Evolutionary conservation across 345 rosid species (phyloP).

Genomic region (Pugionium dolabratum): DNA sequence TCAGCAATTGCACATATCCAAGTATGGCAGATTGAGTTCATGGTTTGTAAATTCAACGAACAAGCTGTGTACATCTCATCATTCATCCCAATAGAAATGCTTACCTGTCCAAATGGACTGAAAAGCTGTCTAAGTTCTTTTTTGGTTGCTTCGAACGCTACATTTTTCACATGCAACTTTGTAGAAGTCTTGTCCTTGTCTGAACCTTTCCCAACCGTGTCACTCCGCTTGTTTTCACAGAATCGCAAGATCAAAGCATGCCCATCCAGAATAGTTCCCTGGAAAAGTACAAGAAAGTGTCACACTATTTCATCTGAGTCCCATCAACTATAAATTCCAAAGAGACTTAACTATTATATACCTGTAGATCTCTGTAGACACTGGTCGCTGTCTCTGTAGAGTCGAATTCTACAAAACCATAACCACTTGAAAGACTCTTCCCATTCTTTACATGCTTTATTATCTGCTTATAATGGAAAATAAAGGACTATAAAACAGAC

Average conservation of each 20-base stretch:
- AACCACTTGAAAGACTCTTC: slow-evolving; percentile 80
- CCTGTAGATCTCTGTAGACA: slow-evolving; percentile 74
- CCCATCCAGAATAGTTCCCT: slow-evolving; percentile 92
- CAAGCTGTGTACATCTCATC: no score
- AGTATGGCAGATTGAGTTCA: no score
- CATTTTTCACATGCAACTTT: slow-evolving; percentile 81
- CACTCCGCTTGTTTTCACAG: slow-evolving; percentile 76
- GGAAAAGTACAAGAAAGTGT: slow-evolving; percentile 20
- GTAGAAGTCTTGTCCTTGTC: slow-evolving; percentile 68
- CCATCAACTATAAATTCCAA: slow-evolving; percentile 15
- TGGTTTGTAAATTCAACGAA: no score
- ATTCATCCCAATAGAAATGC: no score
- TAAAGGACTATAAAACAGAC: slow-evolving; percentile 19
- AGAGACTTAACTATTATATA: slow-evolving; percentile 34
- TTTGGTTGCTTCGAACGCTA: slow-evolving; percentile 93
- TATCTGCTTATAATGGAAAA: slow-evolving; percentile 51
- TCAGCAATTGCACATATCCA: neutral
- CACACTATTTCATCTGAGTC: neutral
- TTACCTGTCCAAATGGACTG: slow-evolving; percentile 95
- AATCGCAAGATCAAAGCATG: slow-evolving; percentile 87
- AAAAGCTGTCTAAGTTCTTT: slow-evolving; percentile 87
- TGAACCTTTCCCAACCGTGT: slow-evolving; percentile 50
- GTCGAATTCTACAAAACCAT: slow-evolving; percentile 90
- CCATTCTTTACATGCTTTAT: slow-evolving; percentile 82
- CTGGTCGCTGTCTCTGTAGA: slow-evolving; percentile 72